These are phyloP conservation scores for Gossypium bickii DNA, from an alignment of 345 rosid species.

Conservation along the genomic window DNA sequence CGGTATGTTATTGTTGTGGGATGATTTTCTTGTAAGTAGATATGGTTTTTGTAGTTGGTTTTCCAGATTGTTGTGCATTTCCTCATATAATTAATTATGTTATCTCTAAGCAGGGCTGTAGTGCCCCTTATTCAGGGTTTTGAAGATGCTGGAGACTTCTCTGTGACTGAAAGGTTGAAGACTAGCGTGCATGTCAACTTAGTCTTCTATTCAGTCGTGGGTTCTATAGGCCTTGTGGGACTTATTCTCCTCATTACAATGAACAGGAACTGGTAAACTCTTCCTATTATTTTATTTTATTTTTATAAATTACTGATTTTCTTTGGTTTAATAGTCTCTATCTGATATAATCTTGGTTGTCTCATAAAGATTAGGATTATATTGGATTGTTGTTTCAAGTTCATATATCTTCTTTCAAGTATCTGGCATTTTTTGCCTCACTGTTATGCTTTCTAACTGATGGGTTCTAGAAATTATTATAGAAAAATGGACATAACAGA, in stretches of 20 bases:
- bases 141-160: constrained; percentile 99
- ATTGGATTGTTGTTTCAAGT: constrained; percentile 13
- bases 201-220: constrained; percentile 84
- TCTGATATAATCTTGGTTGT: constrained; percentile 14
- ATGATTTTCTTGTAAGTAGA: neutral
- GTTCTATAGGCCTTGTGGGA: constrained; percentile 82
- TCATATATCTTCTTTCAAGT: neutral
- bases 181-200: constrained; percentile 91
- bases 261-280: constrained; percentile 45
- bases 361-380: neutral
- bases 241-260: constrained; percentile 84
- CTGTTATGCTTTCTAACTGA: neutral
- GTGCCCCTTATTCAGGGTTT: constrained; percentile 99
- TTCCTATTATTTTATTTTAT: neutral
- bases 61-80: constrained; percentile 26
- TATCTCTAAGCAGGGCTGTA: constrained; percentile 92
- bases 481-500: neutral
- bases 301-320: constrained; percentile 9
- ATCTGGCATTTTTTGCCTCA: neutral
- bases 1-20: neutral
- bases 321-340: neutral
- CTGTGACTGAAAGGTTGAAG: constrained; percentile 77
- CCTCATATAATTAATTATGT: constrained; percentile 41
- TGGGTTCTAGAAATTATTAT: neutral
- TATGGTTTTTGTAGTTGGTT: constrained; percentile 13